Base-by-base conservation (phyloP, 2,329 filamentous ascomycete species). In the Alternaria sp. region DNA sequence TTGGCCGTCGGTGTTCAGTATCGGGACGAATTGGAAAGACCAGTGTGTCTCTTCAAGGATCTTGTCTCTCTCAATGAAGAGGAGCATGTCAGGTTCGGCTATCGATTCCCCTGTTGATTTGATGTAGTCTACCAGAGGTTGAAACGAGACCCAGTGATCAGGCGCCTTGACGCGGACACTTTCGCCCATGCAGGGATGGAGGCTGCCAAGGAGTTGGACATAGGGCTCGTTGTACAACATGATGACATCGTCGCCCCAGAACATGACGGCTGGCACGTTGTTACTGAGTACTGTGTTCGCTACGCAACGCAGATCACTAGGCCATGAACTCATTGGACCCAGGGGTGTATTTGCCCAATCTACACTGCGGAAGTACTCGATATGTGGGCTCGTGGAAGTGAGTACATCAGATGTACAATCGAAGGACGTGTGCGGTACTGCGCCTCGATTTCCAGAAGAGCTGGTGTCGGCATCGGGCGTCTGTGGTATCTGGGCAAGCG, bases 11-110 rank as follows among this genome's bases (percentile, higher is more conserved):
- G 84, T 83, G 6, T 91, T 90, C 3, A 93, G 84, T 44, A 94
- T 81, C 0, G 92, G 92, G 13, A 93, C 88, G 32, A 94, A 87
- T 3, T 89, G 90, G 89, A 91, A 94, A 12, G 89, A 91, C 77
- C 93, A 94, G 72, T 91, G 94, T 0, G 90, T 88, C 73, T 95
- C 92, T 77, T 96, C 91, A 2, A 92, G 78, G 62, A 86, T 91
- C 2, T 88, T 87, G 65, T 89, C 85, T 12, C 91, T 87, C 26
- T 85, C 82, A 11, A 95, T 84, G 71, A 93, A 93, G 0, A 94
- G 83, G 46, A 87, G 87, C 66, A 94, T 90, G 69, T 94, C 91
- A 61, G 92, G 87, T 74, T 77, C 67, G n/a, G 58, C 61, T 2
- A 75, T 44, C 2, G 69, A 66, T 25, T 70, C 58, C 5, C 73